phyloP scores from a whole-genome alignment of 495 filamentous ascomycete genomes.

The Daldinia loculata region DNA sequence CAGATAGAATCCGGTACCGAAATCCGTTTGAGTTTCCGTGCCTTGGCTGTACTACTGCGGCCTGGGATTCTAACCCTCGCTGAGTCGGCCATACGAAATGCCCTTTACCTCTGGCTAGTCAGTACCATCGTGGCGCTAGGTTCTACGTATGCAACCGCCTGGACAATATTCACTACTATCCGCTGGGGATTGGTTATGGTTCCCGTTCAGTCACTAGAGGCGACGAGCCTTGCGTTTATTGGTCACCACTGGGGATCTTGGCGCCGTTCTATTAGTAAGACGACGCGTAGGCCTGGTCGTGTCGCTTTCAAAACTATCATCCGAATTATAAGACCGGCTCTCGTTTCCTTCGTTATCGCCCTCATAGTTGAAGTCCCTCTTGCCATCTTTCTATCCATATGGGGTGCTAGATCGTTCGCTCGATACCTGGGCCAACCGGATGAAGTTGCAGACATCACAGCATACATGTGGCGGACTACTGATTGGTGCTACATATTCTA shows the following conservation, averaged over 20 bases:
- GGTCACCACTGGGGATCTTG: conserved; percentile 74
- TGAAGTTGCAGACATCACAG: conserved; percentile 67
- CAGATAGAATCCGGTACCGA: conserved; percentile 4
- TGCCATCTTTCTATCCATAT: conserved; percentile 68
- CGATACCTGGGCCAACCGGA: conserved; percentile 64
- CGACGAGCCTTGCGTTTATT: conserved; percentile 70
- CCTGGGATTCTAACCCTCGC: conserved; percentile 67
- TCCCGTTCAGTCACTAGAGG: conserved; percentile 72
- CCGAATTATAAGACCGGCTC: conserved; percentile 62
- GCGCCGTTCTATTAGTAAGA: conserved; percentile 52
- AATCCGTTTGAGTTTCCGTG: conserved; percentile 50
- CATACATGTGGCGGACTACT: conserved; percentile 74
- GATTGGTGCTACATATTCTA: conserved; percentile 85
- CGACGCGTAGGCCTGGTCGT: conserved; percentile 50
- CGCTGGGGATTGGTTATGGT: conserved; percentile 84
- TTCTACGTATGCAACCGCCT: conserved; percentile 72
- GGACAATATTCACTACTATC: conserved; percentile 79
- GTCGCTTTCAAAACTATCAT: conserved; percentile 50
- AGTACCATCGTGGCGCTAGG: conserved; percentile 69
- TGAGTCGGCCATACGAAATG: conserved; percentile 73
- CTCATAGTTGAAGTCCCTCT: conserved; percentile 68
- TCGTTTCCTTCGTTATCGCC: conserved; percentile 60
- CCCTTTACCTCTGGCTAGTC: conserved; percentile 79
- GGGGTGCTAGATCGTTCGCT: conserved; percentile 67
- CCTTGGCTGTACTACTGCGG: conserved; percentile 59